Conservation (phyloP, 305 asterid species). For the Rubia tinctorum region DNA sequence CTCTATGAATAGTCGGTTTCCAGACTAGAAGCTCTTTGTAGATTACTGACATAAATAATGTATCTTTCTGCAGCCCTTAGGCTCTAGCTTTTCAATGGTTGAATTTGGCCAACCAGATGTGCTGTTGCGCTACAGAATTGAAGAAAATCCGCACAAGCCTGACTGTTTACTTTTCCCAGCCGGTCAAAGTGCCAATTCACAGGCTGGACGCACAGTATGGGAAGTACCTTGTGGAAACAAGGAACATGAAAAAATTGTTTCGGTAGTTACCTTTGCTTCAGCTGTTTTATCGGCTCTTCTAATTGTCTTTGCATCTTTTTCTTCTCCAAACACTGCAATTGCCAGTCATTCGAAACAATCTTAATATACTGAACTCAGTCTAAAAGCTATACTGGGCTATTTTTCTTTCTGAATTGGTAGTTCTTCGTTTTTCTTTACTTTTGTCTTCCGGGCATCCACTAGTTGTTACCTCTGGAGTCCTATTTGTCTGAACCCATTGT, state of each 20-base stretch:
- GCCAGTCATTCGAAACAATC: constrained; percentile 21
- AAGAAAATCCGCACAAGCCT: constrained; percentile 17
- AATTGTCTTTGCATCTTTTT: constrained; percentile 47
- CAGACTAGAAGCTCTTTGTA: neutral
- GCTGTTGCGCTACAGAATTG: constrained; percentile 40
- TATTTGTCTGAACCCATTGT: constrained; percentile 46
- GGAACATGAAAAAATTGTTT: constrained; percentile 54
- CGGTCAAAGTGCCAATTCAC: constrained; percentile 13
- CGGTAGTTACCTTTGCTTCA: constrained; percentile 50
- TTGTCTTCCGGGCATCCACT: neutral
- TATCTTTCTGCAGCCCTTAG: constrained; percentile 54
- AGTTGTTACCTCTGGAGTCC: constrained; percentile 23
- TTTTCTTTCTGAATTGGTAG: neutral
- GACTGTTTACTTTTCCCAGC: constrained; percentile 36
- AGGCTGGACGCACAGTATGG: constrained; percentile 37
- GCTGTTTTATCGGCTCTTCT: constrained; percentile 53
- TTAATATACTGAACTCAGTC: constrained; percentile 1
- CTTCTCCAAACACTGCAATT: constrained; percentile 26
- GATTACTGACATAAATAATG: neutral
- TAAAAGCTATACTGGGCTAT: neutral
- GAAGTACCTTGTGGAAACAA: constrained; percentile 73
- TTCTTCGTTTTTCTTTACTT: too few relatives aligned
- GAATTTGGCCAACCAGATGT: constrained; percentile 55
- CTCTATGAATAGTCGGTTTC: neutral
- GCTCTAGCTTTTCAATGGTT: constrained; percentile 49